Conservation (phyloP, 2,329 filamentous ascomycete genomes). For the Arthrinium phaeospermum region DNA sequence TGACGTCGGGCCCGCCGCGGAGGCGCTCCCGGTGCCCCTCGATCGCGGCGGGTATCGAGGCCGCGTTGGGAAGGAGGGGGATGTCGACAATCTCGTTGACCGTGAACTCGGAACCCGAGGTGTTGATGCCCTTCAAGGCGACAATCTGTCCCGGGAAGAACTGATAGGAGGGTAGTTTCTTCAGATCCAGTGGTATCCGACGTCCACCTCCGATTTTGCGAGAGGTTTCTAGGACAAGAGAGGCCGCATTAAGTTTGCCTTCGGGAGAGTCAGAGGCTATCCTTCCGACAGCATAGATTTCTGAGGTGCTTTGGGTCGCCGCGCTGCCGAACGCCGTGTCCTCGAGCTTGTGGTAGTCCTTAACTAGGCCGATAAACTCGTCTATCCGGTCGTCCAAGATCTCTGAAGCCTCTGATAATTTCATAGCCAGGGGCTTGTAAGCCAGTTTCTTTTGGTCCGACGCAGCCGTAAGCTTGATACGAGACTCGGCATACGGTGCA, state of each 20-base stretch:
- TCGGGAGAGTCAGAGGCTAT: slow-evolving; percentile 89
- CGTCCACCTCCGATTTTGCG: slow-evolving; percentile 81
- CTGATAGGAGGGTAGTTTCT: slow-evolving; percentile 70
- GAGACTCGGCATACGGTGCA: slow-evolving; percentile 73
- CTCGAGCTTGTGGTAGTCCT: slow-evolving; percentile 76
- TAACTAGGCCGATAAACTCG: slow-evolving; percentile 77
- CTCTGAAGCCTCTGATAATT: slow-evolving; percentile 88
- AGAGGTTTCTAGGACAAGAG: slow-evolving; percentile 87
- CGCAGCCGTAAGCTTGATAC: slow-evolving; percentile 83
- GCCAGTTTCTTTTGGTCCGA: slow-evolving; percentile 89
- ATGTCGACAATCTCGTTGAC: slow-evolving; percentile 78
- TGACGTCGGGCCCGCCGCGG: slow-evolving; percentile 65
- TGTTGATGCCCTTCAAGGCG: slow-evolving; percentile 84
- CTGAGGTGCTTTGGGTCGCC: slow-evolving; percentile 80
- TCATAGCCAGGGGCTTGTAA: slow-evolving; percentile 95
- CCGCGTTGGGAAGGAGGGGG: slow-evolving; percentile 76
- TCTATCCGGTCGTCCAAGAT: slow-evolving; percentile 96
- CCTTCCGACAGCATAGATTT: slow-evolving; percentile 88
- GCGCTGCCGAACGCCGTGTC: slow-evolving; percentile 87
- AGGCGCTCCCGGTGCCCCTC: slow-evolving; percentile 73
- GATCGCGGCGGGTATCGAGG: slow-evolving; percentile 69
- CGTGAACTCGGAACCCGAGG: slow-evolving; percentile 81
- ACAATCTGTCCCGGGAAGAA: slow-evolving; percentile 97
- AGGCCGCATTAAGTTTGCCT: slow-evolving; percentile 84
- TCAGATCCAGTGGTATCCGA: slow-evolving; percentile 79